These are phyloP conservation scores for Beauveria varroae DNA, from an alignment of 2,329 filamentous ascomycete species.

Conservation along the genomic window DNA sequence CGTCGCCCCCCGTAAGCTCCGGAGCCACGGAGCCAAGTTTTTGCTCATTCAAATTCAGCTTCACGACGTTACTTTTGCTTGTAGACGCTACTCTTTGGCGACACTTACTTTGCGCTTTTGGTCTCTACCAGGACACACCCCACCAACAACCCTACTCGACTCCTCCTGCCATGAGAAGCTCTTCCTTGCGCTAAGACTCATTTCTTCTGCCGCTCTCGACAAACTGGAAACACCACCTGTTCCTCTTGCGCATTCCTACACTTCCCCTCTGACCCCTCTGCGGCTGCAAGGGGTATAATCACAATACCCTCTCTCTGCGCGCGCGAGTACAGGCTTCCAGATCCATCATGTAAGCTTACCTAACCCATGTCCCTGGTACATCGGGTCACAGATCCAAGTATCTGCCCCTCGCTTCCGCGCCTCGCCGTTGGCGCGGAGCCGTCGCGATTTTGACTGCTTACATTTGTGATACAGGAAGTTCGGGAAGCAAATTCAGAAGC, in stretches of 20 bases:
- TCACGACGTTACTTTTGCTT: neutral
- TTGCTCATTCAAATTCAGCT: neutral
- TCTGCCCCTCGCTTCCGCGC: neutral
- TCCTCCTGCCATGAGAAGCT: slow-evolving; percentile 8
- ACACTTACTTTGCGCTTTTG: neutral
- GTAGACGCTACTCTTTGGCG: neutral
- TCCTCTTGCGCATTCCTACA: neutral
- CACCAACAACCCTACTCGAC: slow-evolving; percentile 4
- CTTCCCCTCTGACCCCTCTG: neutral
- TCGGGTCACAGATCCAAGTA: neutral
- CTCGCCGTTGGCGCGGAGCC: neutral
- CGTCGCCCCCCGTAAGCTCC: neutral
- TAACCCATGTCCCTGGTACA: neutral
- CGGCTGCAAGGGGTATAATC: neutral
- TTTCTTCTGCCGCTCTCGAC: neutral
- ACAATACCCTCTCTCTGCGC: neutral
- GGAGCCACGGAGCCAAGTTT: neutral
- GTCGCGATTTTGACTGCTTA: neutral
- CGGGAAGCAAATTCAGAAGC: slow-evolving; percentile 98
- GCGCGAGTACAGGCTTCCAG: slow-evolving; percentile 11
- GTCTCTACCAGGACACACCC: neutral
- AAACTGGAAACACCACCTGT: neutral
- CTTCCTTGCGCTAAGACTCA: neutral
- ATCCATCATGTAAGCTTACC: slow-evolving; percentile 28
- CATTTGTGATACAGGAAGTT: slow-evolving; percentile 69